Conservation (phyloP, 2,329 filamentous ascomycete species). For the Paracamarosporium sp. region DNA sequence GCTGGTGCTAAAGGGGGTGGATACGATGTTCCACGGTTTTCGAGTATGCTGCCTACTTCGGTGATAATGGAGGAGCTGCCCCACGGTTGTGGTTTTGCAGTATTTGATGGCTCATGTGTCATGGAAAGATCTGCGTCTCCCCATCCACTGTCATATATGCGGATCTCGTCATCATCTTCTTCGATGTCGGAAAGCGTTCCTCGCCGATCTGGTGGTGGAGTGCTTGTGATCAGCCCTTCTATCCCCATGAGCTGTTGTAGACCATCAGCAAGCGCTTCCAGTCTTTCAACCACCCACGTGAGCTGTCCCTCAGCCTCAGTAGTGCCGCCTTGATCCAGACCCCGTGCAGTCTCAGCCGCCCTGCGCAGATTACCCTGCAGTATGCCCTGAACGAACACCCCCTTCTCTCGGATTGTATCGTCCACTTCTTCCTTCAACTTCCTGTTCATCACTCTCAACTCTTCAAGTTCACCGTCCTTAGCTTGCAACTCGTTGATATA, state of each 20-base stretch:
- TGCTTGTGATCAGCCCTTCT: background rate
- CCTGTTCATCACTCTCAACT: background rate
- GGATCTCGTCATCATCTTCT: background rate
- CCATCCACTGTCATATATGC: background rate
- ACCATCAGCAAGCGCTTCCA: background rate
- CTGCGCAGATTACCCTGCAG: no score
- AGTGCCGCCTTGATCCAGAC: no score
- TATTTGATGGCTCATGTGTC: background rate
- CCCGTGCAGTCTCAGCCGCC: no score
- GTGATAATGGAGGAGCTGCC: background rate
- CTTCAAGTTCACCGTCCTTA: background rate
- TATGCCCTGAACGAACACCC: no score
- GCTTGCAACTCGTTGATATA: background rate
- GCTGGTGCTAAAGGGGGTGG: background rate
- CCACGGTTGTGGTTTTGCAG: background rate
- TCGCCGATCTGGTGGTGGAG: background rate
- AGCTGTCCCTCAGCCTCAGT: background rate
- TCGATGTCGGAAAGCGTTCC: background rate
- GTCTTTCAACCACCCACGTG: background rate
- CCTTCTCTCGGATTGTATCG: no score
- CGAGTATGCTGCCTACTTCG: background rate
- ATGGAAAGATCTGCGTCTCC: background rate
- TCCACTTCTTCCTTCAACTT: background rate
- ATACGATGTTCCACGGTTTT: background rate
- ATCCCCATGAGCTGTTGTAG: background rate